Conservation (phyloP, 306 rosid species). For the Oxytropis ochrocephala region DNA sequence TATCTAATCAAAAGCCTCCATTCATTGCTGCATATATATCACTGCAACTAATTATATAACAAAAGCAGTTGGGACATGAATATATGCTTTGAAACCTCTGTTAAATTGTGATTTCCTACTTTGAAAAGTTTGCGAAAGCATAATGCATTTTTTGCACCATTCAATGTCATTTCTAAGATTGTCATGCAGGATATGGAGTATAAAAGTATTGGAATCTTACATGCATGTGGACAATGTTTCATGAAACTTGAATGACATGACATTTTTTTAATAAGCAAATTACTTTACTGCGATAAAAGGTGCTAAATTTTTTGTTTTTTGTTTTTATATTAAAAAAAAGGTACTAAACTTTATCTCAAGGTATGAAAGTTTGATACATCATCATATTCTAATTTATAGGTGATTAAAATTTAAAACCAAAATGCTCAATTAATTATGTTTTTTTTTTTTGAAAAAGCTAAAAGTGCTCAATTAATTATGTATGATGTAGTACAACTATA, state of each 20-base stretch:
- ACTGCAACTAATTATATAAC: neutral
- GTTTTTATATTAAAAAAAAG: too few relatives aligned
- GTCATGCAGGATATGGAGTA: neutral
- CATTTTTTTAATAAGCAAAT: neutral
- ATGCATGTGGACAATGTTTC: neutral
- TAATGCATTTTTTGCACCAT: neutral
- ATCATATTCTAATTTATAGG: too few relatives aligned
- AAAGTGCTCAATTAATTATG: neutral
- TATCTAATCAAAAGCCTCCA: too few relatives aligned
- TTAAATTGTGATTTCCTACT: neutral
- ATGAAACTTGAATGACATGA: neutral
- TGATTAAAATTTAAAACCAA: neutral
- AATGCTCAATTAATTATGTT: neutral
- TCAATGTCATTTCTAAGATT: neutral
- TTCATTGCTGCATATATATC: too few relatives aligned
- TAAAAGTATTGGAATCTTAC: slow-evolving; percentile 10
- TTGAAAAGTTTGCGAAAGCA: neutral
- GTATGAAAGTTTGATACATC: too few relatives aligned
- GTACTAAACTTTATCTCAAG: too few relatives aligned
- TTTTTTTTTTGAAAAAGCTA: too few relatives aligned
- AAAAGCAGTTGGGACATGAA: neutral
- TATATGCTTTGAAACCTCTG: neutral
- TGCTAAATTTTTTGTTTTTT: too few relatives aligned
- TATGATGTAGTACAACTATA: neutral
- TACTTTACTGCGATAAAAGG: too few relatives aligned